Evolutionary conservation across 805 yeast genomes (phyloP).

Genomic region (Nakazawaea siamensis): DNA sequence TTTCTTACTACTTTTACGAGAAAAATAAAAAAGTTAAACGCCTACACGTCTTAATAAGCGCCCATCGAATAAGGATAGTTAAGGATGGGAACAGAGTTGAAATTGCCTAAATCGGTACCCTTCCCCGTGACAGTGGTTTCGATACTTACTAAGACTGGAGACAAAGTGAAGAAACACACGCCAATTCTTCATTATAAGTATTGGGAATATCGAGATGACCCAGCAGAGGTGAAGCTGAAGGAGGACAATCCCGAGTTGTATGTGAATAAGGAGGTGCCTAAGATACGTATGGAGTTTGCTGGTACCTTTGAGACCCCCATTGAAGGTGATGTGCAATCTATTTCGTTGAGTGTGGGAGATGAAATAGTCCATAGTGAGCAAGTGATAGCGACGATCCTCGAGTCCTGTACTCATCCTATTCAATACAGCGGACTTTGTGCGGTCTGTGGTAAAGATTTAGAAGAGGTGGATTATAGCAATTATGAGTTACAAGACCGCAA

Average conservation of each 20-base stretch:
- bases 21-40: too few species aligned
- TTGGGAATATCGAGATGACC: slow-evolving; percentile 56
- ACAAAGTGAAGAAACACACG: slow-evolving; percentile 38
- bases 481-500: slow-evolving; percentile 65
- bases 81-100: slow-evolving; percentile 31
- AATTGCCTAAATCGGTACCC: slow-evolving; percentile 53
- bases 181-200: slow-evolving; percentile 56
- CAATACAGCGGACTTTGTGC: slow-evolving; percentile 96
- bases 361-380: slow-evolving; percentile 40
- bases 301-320: slow-evolving; percentile 81
- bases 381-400: slow-evolving; percentile 49
- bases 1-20: too few species aligned
- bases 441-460: slow-evolving; percentile 76
- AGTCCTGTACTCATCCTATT: slow-evolving; percentile 87
- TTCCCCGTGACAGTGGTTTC: slow-evolving; percentile 61
- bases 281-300: slow-evolving; percentile 51
- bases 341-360: slow-evolving; percentile 51
- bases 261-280: slow-evolving; percentile 31
- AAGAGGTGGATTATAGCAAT: slow-evolving; percentile 68
- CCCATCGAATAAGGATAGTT: neutral
- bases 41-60: too few species aligned
- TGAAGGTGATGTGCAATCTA: slow-evolving; percentile 52
- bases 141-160: slow-evolving; percentile 36
- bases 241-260: slow-evolving; percentile 16
- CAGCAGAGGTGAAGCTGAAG: slow-evolving; percentile 30